Base-by-base conservation (phyloP, 2,329 filamentous ascomycete genomes). In the Clonostachys rosea region DNA sequence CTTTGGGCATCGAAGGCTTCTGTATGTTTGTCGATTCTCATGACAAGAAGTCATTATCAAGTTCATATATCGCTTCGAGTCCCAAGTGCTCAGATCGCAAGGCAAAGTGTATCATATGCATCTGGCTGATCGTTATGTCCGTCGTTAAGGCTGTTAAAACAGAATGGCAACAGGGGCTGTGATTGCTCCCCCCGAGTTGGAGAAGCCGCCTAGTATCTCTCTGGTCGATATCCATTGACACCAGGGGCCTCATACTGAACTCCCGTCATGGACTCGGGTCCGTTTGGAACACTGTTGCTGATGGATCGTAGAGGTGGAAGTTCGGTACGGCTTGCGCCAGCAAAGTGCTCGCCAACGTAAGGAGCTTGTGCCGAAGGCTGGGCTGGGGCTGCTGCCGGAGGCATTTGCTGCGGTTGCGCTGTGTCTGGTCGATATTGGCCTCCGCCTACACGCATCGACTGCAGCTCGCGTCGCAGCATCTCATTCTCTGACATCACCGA, bases 241-340 rank as follows among this genome's bases (percentile, higher is more conserved):
- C 72, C 45, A 3, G 74, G 67, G 6, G 67, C 64, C 30, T 82
- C 79, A 45, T 85, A 86, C 57, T 84, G 81, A 6, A 86, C 79
- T 3, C 82, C 82, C 2, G 79, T 83, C 82, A 86, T 86, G 1
- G 79, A 78, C 18, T 85, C 81, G 2, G 81, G 75, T 0, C 62
- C 64, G 33, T 62, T 68, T 6, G 66, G 58, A 9, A 74, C 59
- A 47, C 63, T 65, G 44, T 67, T 67, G 54, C 70, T 74, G 14
- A 82, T 62, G 14, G 75, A 72, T 11, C 80, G 71, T 35, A 84
- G 67, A 3, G 81, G 81, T 12, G 81, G 81, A 33, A 84, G 65
- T 54, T 81, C 75, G 13, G 73, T 70, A 17, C 76, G 69, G 52
- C 58, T 57, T 49, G 66, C 46, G 49, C 49, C 52, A 50, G 58